Base-by-base conservation (phyloP, 148 eudicot species). In the Heliosperma pusillum region DNA sequence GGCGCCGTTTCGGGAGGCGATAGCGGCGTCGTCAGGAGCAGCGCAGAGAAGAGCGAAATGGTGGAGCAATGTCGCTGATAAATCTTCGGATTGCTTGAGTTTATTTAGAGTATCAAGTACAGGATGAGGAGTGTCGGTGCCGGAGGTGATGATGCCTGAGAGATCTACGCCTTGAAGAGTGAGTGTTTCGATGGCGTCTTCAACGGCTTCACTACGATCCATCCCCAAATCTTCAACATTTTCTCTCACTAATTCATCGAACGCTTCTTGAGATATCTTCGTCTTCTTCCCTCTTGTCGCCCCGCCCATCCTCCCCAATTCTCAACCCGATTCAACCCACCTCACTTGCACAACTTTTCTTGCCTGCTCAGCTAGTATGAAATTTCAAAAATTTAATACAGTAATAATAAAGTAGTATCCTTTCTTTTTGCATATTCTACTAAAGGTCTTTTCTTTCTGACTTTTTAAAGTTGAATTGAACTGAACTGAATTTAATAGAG, bases 81-180 rank as follows among this genome's bases (percentile, higher is more conserved):
- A 50, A 53, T 59, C 81, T 55, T 73, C 59, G 1, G 76, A 79
- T 5, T 68, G 68, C 47, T 83, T 90, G 74, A 95, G 60, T 30
- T 78, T 73, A 2, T 86, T 83, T 65, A 91, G 75, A 10, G 86
- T 74, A 27, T 79, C 79, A 0, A 95, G 58, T 22, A 92, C 85
- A 1, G 99, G 97, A 76, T 90, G 21, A 15, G 73, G 73, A 26
- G 73, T 26, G 59, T 70, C 73, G 80, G 73, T 15, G 40, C 26
- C 73, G 80, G 89, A 80, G 5, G 90, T 86, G 71, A 89, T 82
- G 27, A 92, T 89, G 19, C 97, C 97, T 27, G 97, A 95, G 36
- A 95, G 97, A 88, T 95, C 96, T 71, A 88, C 97, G 84, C 92
- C 96, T 86, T 92, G 98, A 61, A 95, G 96, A 19, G 85, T 84